Evolutionary conservation across 2,329 filamentous ascomycete species (phyloP), one percentile per base, ranked within the genome.

Genomic region (Colletotrichum liriopes): DNA sequence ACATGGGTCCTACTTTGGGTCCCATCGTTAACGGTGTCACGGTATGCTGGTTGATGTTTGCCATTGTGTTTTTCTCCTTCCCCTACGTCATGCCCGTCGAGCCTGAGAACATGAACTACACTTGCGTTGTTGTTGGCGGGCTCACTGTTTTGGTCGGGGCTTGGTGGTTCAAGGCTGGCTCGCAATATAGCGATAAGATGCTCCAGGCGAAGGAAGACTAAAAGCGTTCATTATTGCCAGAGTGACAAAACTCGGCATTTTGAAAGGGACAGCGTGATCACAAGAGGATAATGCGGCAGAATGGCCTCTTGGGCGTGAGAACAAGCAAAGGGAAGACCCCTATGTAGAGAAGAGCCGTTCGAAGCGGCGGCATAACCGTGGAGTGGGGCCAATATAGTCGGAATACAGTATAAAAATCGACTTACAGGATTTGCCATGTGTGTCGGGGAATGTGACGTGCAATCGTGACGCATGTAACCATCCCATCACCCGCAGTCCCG

Each of bases 81-180:
- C 84, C 84, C 0, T 85, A 83, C 64, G 76, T 79, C 51, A 81
- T 79, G 77, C 83, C 83, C 0, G 82, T 84, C 11, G 76, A 75
- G 41, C 76, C 75, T 1, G 71, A 73, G 35, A 86, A 85, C 68
- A 86, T 87, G 85, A 86, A 86, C 70, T 86, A 86, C 73, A 86
- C 85, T 1, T 86, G 85, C 59, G 83, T 85, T 0, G 83, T 84
- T 16, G 82, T 86, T 6, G 84, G 84, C 1, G 84, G 78, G 0
- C 63, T 79, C 35, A n/a, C 72, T 3, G 80, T 84, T 9, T 55
- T 83, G 1, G 77, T 86, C 12, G 79, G 82, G 2, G 73, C 70
- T 0, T 86, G 84, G 84, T 86, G 84, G 83, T 62, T 84, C n/a
- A 78, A 84, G 63, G 83, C 79, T 1, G 82, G 83, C 5, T 79